phyloP scores from a whole-genome alignment of 805 yeast genomes.

The Barnettozyma californica region DNA sequence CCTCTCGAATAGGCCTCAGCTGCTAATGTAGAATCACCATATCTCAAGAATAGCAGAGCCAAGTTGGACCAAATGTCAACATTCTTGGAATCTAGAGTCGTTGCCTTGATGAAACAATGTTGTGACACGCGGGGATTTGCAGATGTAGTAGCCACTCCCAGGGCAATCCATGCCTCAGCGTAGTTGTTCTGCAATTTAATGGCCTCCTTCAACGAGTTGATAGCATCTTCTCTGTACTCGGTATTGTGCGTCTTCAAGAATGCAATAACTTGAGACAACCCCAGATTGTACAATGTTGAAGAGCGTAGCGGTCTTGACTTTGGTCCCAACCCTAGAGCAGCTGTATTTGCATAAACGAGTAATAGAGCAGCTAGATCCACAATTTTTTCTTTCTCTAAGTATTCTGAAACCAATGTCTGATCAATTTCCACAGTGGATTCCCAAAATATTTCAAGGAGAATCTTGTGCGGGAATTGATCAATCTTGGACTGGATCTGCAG shows the following conservation, averaged over 20 bases:
- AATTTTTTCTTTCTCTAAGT: slow-evolving; percentile 21
- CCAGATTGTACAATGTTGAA: slow-evolving; percentile 62
- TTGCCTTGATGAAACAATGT: slow-evolving; percentile 86
- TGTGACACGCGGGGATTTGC: slow-evolving; percentile 72
- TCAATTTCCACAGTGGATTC: slow-evolving; percentile 25
- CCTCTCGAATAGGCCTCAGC: slow-evolving; percentile 65
- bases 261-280: slow-evolving; percentile 53
- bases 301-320: slow-evolving; percentile 48
- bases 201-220: slow-evolving; percentile 56
- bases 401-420: slow-evolving; percentile 22
- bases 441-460: slow-evolving; percentile 21
- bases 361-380: slow-evolving; percentile 35
- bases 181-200: slow-evolving; percentile 67
- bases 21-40: slow-evolving; percentile 69
- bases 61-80: slow-evolving; percentile 74
- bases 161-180: slow-evolving; percentile 71
- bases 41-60: slow-evolving; percentile 67
- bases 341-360: slow-evolving; percentile 42
- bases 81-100: slow-evolving; percentile 62
- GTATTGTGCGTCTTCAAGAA: slow-evolving; percentile 28
- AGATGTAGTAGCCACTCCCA: slow-evolving; percentile 71
- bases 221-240: slow-evolving; percentile 44
- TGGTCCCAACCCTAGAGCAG: slow-evolving; percentile 36
- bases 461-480: slow-evolving; percentile 43
- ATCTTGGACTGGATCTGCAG: slow-evolving; percentile 50